Base-by-base conservation (phyloP, 2,329 filamentous ascomycete genomes). In the Emericellopsis atlantica region DNA sequence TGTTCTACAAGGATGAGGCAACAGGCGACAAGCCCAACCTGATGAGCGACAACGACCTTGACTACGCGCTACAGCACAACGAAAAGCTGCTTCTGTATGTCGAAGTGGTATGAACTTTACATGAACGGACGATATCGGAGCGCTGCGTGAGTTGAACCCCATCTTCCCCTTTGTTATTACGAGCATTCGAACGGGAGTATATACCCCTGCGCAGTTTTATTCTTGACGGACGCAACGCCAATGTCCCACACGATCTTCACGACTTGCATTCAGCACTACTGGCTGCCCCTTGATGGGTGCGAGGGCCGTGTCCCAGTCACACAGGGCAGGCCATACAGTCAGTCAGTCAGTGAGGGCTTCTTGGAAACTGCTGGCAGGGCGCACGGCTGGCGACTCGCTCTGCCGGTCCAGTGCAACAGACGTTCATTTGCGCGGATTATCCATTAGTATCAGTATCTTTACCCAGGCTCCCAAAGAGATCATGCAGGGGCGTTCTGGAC, bases 1-100 rank as follows among this genome's bases (percentile, higher is more conserved):
- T 95, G 21, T 85, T 80, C 50, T 95, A 94, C 66, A 82, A 85
- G 58, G 89, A 95, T 49, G 89, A 95, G 57, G 68, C 74, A 26
- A 83, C 80, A 5, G 82, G 81, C 22, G 76, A 84, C 47, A 84
- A 82, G 59, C 78, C 82, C 34, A 78, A 77, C 32, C 67, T 96
- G 47, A 68, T 84, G 54, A 88, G 77, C 59, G 80, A 95, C 55
- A 74, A 82, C 46, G 88, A 95, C 57, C 65, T 96, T 40, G 81
- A 88, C 48, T 72, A 76, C 48, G 90, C 90, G 4, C 67, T 95
- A 47, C 75, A 84, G 51, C 70, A 87, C 51, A 94, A 94, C 60
- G 81, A 88, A 49, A 95, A 95, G 65, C 68, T 96, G 47, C 78
- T 89, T 41, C 67, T 95, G 22, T 84, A 79, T 49, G 81, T 84